Evolutionary conservation across 2,329 filamentous ascomycete species (phyloP).

Genomic region (Cladosporium oxysporum): DNA sequence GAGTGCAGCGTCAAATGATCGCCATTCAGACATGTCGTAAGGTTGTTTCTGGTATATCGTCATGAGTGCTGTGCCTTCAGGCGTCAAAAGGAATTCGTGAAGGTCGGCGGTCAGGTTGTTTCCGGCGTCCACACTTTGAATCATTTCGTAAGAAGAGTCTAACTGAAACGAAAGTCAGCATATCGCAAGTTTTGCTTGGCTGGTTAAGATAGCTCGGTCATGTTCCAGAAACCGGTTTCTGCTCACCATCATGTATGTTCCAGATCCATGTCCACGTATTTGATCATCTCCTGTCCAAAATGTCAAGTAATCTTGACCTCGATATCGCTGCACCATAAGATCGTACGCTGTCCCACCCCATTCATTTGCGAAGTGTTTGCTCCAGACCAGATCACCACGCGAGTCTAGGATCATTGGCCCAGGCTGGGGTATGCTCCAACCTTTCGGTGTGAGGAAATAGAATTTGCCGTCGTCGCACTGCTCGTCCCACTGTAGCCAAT

Average conservation of each 20-base stretch:
- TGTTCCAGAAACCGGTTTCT: not conserved
- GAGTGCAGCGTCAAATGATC: constrained; percentile 33
- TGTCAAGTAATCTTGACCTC: constrained; percentile 37
- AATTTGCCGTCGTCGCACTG: constrained; percentile 22
- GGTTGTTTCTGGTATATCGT: constrained; percentile 37
- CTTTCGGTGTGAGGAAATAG: constrained; percentile 30
- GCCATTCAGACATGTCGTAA: constrained; percentile 26
- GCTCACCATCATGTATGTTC: constrained; percentile 31
- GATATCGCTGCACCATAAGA: constrained; percentile 35
- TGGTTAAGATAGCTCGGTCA: not conserved
- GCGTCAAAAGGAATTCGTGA: constrained; percentile 47
- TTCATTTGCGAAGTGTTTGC: constrained; percentile 26
- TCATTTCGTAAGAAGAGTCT: constrained; percentile 35
- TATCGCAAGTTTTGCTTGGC: not conserved
- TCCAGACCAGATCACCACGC: constrained; percentile 30
- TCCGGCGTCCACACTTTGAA: constrained; percentile 40
- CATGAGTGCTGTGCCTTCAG: constrained; percentile 44
- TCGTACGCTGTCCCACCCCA: constrained; percentile 33
- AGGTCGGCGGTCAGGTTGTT: constrained; percentile 41
- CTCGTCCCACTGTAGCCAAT: constrained; percentile 21
- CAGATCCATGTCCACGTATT: constrained; percentile 34
- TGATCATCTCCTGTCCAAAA: constrained; percentile 40
- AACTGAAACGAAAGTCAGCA: constrained; percentile 21
- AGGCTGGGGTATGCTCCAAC: constrained; percentile 25
- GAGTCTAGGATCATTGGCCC: constrained; percentile 33